phyloP scores from a whole-genome alignment of 2,329 filamentous ascomycete genomes.

The Meredithiella fracta region DNA sequence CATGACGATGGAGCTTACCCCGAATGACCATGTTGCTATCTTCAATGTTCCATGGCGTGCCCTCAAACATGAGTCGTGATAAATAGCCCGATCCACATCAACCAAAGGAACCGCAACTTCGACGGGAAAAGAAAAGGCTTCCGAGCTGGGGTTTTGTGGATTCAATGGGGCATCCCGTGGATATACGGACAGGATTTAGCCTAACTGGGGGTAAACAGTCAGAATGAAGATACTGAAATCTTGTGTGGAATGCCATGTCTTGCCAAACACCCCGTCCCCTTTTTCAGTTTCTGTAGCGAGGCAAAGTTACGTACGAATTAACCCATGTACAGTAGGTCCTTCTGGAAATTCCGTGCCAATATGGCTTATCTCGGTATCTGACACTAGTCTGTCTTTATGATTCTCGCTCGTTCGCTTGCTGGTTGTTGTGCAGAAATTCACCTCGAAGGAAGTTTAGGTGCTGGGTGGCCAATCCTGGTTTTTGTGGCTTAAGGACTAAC shows the following conservation, averaged over 20 bases:
- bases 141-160: not conserved
- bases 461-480: not conserved
- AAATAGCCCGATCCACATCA: not conserved
- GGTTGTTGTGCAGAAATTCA: too few relatives aligned
- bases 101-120: not conserved
- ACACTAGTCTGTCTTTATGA: not conserved
- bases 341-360: too few relatives aligned
- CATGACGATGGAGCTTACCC: not conserved
- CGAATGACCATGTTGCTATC: too few relatives aligned
- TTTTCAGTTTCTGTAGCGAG: not conserved
- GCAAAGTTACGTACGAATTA: too few relatives aligned
- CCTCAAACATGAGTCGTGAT: constrained; percentile 1
- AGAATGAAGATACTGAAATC: too few relatives aligned
- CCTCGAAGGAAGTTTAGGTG: not conserved
- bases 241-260: not conserved
- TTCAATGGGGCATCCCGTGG: not conserved
- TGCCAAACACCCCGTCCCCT: not conserved
- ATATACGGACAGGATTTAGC: not conserved
- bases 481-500: not conserved
- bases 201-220: not conserved
- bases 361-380: not conserved
- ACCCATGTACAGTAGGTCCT: too few relatives aligned
- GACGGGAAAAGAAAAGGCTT: not conserved
- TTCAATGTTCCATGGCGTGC: not conserved
- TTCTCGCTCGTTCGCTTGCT: not conserved